A percentile compares a stretch with the other conserved stretches of the same genome.
phyloP scores from a whole-genome alignment of 352 stramenopile genomes.

The Nothophytophthora sp. region DNA sequence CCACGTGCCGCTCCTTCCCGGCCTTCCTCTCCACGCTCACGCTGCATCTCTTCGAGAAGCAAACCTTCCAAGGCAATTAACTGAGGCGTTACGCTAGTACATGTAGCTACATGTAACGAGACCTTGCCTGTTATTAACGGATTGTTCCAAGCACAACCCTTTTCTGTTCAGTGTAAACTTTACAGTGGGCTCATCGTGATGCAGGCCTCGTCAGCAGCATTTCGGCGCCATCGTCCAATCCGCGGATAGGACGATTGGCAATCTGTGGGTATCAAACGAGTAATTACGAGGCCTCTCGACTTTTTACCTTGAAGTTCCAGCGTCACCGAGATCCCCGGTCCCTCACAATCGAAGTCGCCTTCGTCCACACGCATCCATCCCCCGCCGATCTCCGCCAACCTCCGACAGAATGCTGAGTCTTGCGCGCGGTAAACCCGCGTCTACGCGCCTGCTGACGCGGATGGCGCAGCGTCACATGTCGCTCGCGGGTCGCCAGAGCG shows the following conservation, averaged over 20 bases:
- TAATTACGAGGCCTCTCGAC: conserved; percentile 9
- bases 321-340: neutral
- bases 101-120: neutral
- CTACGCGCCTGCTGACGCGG: conserved; percentile 12
- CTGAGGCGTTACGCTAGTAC: neutral
- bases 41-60: conserved; percentile 89
- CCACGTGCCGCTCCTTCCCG: conserved; percentile 86
- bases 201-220: neutral
- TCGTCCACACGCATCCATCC: neutral
- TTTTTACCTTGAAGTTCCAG: conserved; percentile 17
- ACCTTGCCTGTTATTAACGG: neutral
- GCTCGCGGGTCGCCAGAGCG: conserved; percentile 33
- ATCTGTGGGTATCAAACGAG: too few species aligned
- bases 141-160: too few species aligned
- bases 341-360: conserved; percentile 27
- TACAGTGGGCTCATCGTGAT: too few species aligned
- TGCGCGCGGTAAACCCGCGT: conserved; percentile 13
- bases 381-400: neutral
- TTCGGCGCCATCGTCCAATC: conserved; percentile 5
- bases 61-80: conserved; percentile 86
- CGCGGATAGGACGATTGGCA: neutral
- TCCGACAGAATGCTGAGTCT: conserved; percentile 29
- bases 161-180: too few species aligned
- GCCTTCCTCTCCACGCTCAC: conserved; percentile 90
- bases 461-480: conserved; percentile 26